These are phyloP conservation scores for Boeremia lycopersici DNA, from an alignment of 2,329 filamentous ascomycete genomes.

Conservation along the genomic window DNA sequence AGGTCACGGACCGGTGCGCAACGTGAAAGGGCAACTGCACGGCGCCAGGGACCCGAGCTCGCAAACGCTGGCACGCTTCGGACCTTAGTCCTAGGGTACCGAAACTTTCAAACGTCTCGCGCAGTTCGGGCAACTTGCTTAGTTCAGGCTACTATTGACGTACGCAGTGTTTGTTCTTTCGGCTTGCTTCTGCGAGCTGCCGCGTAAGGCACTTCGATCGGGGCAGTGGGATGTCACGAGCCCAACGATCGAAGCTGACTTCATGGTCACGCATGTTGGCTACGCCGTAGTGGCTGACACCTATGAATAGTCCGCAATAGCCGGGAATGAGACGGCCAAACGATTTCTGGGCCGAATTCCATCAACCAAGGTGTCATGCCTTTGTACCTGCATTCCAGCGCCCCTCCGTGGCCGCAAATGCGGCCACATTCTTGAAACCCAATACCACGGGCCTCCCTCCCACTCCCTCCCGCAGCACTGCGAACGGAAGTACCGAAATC, in stretches of 20 bases:
- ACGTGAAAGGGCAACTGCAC: conserved; percentile 7
- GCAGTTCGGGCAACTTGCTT: conserved; percentile 9
- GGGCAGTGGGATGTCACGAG: conserved; percentile 7
- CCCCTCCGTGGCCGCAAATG: conserved; percentile 4
- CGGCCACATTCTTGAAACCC: conserved; percentile 8
- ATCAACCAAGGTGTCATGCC: background rate
- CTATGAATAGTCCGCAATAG: background rate
- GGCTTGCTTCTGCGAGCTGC: too few species aligned
- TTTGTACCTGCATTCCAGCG: conserved; percentile 9
- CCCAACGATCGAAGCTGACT: conserved; percentile 1
- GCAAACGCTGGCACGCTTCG: conserved; percentile 10
- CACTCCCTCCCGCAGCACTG: conserved; percentile 11
- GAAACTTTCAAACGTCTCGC: background rate
- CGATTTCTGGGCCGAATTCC: background rate
- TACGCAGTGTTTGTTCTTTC: too few species aligned
- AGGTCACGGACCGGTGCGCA: conserved; percentile 12
- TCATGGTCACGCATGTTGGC: background rate
- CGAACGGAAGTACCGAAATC: conserved; percentile 7
- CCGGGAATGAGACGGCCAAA: background rate
- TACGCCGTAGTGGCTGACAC: background rate
- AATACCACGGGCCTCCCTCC: conserved; percentile 6
- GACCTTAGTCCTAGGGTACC: conserved; percentile 16
- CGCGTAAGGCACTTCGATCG: background rate
- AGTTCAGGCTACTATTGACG: background rate
- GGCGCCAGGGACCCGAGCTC: conserved; percentile 11